Evolutionary conservation across 805 yeast species (phyloP), one percentile per base, ranked within the genome.

Genomic region (Zygosaccharomyces lentus): DNA sequence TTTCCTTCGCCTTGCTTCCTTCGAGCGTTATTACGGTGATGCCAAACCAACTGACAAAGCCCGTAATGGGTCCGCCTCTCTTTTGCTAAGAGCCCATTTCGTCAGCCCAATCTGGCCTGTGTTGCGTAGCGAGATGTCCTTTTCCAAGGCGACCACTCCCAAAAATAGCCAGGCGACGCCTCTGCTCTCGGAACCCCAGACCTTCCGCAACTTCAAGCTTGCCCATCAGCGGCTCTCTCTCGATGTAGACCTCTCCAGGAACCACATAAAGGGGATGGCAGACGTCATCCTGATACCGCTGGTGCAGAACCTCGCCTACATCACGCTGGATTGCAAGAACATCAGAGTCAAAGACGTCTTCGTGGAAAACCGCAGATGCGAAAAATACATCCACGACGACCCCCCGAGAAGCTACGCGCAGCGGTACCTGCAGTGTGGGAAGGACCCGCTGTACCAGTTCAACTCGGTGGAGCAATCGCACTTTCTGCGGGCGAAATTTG

Each of bases 221-320:
- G 89, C 91, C 4, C 95, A 89, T 63, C 97, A 91, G 64, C 77
- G 84, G 54, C 85, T 91, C 10, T 75, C 78, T 21, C 67, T 91
- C 15, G 96, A 90, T 61, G 79, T 91, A 3, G 95, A 89, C 62
- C 69, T 90, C 35, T 75, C 80, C n/a, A 70, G 73, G 13, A 74
- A 77, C 50, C 57, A 68, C 16, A 68, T 89, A 5, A 60, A 58
- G 0, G 99, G 98, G 12, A 74, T 77, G 53, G 88, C 97, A 0
- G 97, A 90, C 59, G 68, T 93, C 26, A 84, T 93, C 1, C 71
- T 90, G 2, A 73, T 86, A 13, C 97, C 99, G 0, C 78, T 12
- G 78, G 81, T 42, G 69, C 81, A 16, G 57, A 51, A 71, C 1
- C 68, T 91, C 37, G 78, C 76, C 47, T 68, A 70, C 9, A 70